These are phyloP conservation scores for Leptographium galeiforme DNA, from an alignment of 2,329 filamentous ascomycete species.

Conservation along the genomic window DNA sequence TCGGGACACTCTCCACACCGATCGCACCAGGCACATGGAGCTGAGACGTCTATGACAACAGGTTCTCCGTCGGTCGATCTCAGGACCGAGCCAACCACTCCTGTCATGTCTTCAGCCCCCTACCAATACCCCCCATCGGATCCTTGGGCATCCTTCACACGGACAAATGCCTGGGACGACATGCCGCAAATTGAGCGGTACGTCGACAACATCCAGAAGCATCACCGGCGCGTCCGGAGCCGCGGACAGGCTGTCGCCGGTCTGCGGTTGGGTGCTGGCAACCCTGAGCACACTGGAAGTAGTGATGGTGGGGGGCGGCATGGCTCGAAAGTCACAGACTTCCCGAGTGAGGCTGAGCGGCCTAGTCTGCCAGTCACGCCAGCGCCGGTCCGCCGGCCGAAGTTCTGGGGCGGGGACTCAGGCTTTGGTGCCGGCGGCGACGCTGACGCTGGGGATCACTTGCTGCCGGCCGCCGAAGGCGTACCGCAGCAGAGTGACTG, in stretches of 20 bases:
- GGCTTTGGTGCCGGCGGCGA: conserved; percentile 35
- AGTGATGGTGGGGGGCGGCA: conserved; percentile 14
- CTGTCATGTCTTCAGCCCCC: conserved; percentile 33
- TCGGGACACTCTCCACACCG: conserved; percentile 4
- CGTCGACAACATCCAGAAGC: conserved; percentile 61
- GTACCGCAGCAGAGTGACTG: conserved; percentile 82
- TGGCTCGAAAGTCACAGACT: conserved; percentile 67
- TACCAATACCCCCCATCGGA: conserved; percentile 31
- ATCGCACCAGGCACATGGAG: conserved; percentile 11
- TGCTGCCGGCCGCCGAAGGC: conserved; percentile 63
- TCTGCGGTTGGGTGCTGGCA: neutral
- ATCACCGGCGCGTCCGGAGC: conserved; percentile 26
- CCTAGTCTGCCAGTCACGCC: conserved; percentile 86
- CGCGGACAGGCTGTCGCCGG: conserved; percentile 9
- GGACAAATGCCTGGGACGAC: conserved; percentile 85
- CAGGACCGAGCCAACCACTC: conserved; percentile 30
- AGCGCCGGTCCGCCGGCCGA: conserved; percentile 58
- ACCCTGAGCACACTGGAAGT: neutral
- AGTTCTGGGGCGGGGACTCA: conserved; percentile 46
- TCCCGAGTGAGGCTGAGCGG: conserved; percentile 67
- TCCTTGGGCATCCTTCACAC: conserved; percentile 61
- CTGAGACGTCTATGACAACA: conserved; percentile 21
- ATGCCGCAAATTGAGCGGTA: conserved; percentile 80
- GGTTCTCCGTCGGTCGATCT: conserved; percentile 22
- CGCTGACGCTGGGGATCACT: conserved; percentile 25